Percentiles rank a stretch among this genome's conserved stretches.
These are phyloP conservation scores for Xylaria polymorpha DNA, from an alignment of 2,329 filamentous ascomycete genomes.

Conservation along the genomic window DNA sequence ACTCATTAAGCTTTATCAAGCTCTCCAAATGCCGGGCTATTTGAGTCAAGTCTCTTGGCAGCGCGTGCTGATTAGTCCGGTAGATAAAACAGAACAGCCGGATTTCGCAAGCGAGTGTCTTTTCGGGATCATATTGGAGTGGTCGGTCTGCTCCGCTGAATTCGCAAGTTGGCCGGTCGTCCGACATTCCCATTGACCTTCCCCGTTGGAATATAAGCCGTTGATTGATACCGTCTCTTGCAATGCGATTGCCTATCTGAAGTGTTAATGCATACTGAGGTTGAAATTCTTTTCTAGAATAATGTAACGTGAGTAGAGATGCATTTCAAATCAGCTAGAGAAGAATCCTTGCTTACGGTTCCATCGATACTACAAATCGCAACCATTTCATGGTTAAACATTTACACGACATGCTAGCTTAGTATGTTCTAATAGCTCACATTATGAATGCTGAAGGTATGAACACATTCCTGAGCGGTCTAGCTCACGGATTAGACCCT, in stretches of 20 bases:
- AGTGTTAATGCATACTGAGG: constrained; percentile 8
- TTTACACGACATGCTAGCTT: constrained; percentile 17
- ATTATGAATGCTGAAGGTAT: not conserved
- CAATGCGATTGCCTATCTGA: constrained; percentile 17
- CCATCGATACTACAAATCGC: constrained; percentile 5
- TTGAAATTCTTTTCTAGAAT: not conserved
- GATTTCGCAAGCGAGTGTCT: constrained; percentile 16
- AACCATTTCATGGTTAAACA: not conserved
- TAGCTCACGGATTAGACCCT: not conserved
- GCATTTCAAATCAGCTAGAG: constrained; percentile 31
- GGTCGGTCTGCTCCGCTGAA: constrained; percentile 19
- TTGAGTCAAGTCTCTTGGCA: constrained; percentile 32
- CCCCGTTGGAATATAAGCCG: constrained; percentile 30
- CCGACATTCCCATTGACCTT: constrained; percentile 24
- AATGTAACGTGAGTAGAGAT: constrained; percentile 11
- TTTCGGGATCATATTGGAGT: constrained; percentile 14
- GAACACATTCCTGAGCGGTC: not conserved
- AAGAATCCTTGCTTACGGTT: constrained; percentile 1
- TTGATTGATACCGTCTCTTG: constrained; percentile 14
- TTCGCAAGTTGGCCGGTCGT: constrained; percentile 4
- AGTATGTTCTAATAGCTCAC: constrained; percentile 8
- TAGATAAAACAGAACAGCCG: constrained; percentile 30
- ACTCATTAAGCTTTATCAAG: constrained; percentile 36
- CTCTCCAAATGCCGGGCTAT: constrained; percentile 21
- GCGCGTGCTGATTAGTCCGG: constrained; percentile 35